These are phyloP conservation scores for Micromonas commoda DNA, from an alignment of 139 green algal genomes.

Conservation along the genomic window DNA sequence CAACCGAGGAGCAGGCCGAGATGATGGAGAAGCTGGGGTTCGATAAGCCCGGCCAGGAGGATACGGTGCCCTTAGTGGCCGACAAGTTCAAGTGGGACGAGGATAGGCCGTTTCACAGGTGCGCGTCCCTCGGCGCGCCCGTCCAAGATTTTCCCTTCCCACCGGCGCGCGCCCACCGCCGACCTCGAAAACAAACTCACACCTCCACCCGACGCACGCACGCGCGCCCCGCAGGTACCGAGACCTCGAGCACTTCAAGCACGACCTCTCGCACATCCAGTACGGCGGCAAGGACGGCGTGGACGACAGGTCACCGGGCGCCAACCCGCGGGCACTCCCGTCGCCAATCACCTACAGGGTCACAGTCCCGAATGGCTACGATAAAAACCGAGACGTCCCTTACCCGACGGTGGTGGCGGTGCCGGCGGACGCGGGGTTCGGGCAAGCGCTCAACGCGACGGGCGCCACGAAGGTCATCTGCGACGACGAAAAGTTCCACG, in stretches of 20 bases:
- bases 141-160: no score
- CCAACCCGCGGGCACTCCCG: neutral
- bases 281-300: neutral
- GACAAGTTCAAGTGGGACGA: no score
- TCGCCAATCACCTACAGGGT: slow-evolving; percentile 1
- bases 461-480: neutral
- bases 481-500: neutral
- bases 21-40: no score
- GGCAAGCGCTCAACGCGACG: neutral
- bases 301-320: neutral
- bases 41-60: no score
- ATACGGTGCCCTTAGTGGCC: no score
- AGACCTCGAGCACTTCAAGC: neutral
- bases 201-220: no score
- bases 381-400: neutral
- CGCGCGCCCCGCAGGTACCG: neutral
- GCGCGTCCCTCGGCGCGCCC: no score
- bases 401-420: slow-evolving; percentile 13
- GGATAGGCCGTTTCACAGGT: no score
- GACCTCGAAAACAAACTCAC: no score
- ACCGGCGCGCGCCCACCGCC: no score
- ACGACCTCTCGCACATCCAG: neutral
- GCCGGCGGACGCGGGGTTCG: slow-evolving; percentile 11
- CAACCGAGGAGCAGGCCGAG: no score
- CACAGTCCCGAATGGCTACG: slow-evolving; percentile 1